Evolutionary conservation across 164 flowering plant species (phyloP), one percentile per base, ranked within the genome.

Genomic region (Tetrastigma voinierianum): DNA sequence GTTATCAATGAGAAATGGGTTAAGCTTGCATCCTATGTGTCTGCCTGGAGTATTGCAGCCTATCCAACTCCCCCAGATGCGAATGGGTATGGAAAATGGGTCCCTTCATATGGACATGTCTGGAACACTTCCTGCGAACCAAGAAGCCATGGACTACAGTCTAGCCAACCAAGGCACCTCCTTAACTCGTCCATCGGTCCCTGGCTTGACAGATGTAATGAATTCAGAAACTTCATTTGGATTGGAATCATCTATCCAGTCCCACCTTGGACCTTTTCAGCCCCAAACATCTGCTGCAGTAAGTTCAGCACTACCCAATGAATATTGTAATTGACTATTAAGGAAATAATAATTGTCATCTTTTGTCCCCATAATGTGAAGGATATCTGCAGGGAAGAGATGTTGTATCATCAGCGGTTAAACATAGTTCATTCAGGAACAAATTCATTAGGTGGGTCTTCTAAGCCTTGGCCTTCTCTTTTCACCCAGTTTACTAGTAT

Each of bases 11-110:
- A 80, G 84, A 57, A 83, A 80, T 25, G 83, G 84, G 21, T 60
- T 83, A 24, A 82, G 72, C 76, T 68, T 91, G 73, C 82, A 83
- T 64, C 88, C 97, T n/a, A 61, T 84, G 78, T 82, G 83, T 78
- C 70, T 83, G 21, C 89, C 95, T 48, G 88, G 82, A 68, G 67
- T 68, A 5, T 14, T 80, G 61, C 87, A 74, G 57, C 84, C 82
- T 61, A 18, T 70, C 25, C 86, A 85, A 66, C 51, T 81, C 52
- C 73, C 93, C 23, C 84, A 76, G 51, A 69, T 70, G 70, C 67
- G 74, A 55, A 67, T 70, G 69, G 71, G 73, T 43, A 64, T 78
- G 13, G 82, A 75, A 48, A 73, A 76, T 60, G 76, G 72, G 40
- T 59, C 71, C n/a, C 56, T 73, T n/a, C 78, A 61, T 67, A 44